Evolutionary conservation across 1,139 yeast species (phyloP), one percentile per base, ranked within the genome.

Genomic region (Geotrichum klebahnii): DNA sequence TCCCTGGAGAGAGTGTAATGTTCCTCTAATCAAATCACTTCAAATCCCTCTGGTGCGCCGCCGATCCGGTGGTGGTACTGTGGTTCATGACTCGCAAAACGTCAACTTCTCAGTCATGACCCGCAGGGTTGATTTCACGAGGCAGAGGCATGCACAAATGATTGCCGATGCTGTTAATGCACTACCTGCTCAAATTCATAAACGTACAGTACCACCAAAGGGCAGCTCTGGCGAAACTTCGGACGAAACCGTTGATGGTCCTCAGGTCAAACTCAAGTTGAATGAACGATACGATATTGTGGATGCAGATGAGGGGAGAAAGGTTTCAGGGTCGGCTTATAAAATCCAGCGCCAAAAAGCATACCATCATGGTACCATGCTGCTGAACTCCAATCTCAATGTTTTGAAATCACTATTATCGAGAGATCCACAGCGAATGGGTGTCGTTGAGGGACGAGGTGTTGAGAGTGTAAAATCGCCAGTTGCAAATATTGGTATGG

Each of bases 311-410:
- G 33, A 24, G n/a, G 43, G 24, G 65, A 64, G 2, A 32, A 90
- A 90, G 60, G 79, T 90, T 3, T 84, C 95, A 59, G 97, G 97
- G 0, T 84, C 95, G 10, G 97, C 97, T 0, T 90, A 79, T 67
- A 92, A 90, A 63, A 74, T 94, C 17, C 81, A 95, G 9, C 78
- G 79, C 46, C 94, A 95, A 0, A 81, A 80, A 58, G 83, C 96
- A 2, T 84, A 90, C 58, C 98, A 94, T 64, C 99, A 94, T 68
- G 98, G 97, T 0, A 94, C 99, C 0, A 88, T 94, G 97, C 72
- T 94, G 10, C 70, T 94, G 17, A 71, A 78, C 50, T 82, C 95
- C 52, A 72, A 81, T 44, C 68, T 94, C 28, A 75, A 74, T 23
- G 68, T 75, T 1, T 71, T 92, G 54, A 72, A 81, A 1, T 72